phyloP scores from a whole-genome alignment of 805 yeast species.

The Saccharomycopsis sp. region DNA sequence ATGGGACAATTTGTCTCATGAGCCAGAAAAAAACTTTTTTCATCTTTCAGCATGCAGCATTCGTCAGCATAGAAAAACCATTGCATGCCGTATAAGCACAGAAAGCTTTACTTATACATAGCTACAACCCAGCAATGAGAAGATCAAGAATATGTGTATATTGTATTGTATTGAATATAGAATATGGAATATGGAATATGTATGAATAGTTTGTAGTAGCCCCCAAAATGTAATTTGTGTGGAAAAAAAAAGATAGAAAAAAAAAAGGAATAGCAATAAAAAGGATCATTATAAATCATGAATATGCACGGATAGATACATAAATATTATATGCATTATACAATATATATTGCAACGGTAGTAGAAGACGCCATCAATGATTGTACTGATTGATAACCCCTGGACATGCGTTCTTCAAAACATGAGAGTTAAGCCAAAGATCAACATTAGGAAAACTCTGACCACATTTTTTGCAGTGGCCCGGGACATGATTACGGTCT shows the following conservation, averaged over 20 bases:
- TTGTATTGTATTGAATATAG: not conserved
- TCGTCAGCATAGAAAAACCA: too few species aligned
- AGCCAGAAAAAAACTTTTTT: too few species aligned
- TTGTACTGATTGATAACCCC: constrained; percentile 1
- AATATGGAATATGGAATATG: not conserved
- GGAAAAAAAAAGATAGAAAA: not conserved
- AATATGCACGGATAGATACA: not conserved
- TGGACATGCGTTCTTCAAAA: constrained; percentile 26
- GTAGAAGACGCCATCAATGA: not conserved
- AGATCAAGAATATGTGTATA: too few species aligned
- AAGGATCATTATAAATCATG: not conserved
- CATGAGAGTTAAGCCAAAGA: constrained; percentile 70
- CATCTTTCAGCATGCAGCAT: too few species aligned
- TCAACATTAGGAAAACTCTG: constrained; percentile 59
- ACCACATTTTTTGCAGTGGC: constrained; percentile 75
- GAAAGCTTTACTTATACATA: too few species aligned
- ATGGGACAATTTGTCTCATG: too few species aligned
- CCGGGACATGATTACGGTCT: constrained; percentile 61
- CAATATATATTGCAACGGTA: too few species aligned
- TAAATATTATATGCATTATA: too few species aligned
- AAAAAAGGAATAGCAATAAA: not conserved
- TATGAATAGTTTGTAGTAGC: not conserved
- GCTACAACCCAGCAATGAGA: too few species aligned
- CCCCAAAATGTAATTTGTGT: not conserved
- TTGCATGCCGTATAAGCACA: too few species aligned